Base-by-base conservation (phyloP, 2,329 filamentous ascomycete genomes). In the Setomelanomma holmii region DNA sequence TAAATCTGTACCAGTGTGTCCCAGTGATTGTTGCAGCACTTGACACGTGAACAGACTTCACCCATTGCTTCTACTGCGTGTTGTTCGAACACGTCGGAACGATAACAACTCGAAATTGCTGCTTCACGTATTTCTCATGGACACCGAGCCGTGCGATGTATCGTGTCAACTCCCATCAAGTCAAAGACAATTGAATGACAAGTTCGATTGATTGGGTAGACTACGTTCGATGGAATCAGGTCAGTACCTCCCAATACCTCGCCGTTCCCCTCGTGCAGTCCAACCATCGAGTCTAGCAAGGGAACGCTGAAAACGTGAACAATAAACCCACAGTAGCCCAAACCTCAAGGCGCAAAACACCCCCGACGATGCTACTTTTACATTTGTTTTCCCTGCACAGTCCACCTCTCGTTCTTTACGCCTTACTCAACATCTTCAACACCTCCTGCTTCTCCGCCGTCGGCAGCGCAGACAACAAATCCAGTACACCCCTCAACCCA, bases 391-490 rank as follows among this genome's bases (percentile, higher is more conserved):
- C 27, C 27, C 27, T 14, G 10, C 14, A 4, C 27, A 30, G 10
- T 14, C 27, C 27, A 30, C 27, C 10, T 10, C 10, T 10, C 5
- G 27, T 3, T 14, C 27, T 6, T 20, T 72, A 80, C 41, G 76
- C 76, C 68, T 73, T 76, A 30, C 64, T 63, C 60, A 82, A 55
- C 67, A 75, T 82, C 74, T 82, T 85, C 49, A 96, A 81, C 46
- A 96, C 84, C 75, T 89, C 86, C 77, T 97, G 92, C 74, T 91
- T 89, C 82, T 99, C 93, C 60, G 86, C 86, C 44, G 93, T 89
- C 16, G 93, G 91, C 80, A 99, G 85, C 74, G 93, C 92, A 67
- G 89, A 87, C 64, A 98, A 78, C 59, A 96, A 85, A 63, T 93
- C 89, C 68, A 91, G 87, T 19, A 99, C 87, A 67, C 95, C 93